Evolutionary conservation across 108 stramenopile genomes (phyloP).

Genomic region (Skeletonema grethae): DNA sequence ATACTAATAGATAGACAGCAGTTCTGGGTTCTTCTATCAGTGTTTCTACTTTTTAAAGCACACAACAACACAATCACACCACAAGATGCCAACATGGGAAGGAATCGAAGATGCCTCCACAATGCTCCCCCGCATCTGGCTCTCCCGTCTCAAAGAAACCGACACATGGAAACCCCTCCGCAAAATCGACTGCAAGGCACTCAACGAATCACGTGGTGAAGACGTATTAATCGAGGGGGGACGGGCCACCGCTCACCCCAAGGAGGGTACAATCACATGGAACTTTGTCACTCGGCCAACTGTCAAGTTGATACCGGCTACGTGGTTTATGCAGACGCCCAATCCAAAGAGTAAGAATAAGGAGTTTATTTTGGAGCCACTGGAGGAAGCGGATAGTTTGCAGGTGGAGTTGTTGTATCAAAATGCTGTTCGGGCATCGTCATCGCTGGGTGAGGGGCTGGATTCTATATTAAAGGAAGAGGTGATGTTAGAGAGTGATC

Average conservation of each 20-base stretch:
- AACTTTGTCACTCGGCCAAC: conserved; percentile 60
- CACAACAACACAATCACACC: neutral
- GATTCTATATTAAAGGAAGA: conserved; percentile 64
- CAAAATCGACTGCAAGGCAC: conserved; percentile 71
- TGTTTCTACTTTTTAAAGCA: too few relatives aligned
- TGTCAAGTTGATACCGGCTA: conserved; percentile 58
- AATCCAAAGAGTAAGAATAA: conserved; percentile 39
- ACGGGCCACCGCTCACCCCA: conserved; percentile 67
- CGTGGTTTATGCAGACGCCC: conserved; percentile 73
- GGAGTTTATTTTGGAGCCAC: conserved; percentile 55
- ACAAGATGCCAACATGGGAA: conserved; percentile 65
- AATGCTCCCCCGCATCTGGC: conserved; percentile 57
- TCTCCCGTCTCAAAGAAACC: conserved; percentile 43
- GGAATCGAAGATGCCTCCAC: conserved; percentile 69
- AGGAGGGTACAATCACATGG: conserved; percentile 48
- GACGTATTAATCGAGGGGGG: conserved; percentile 69
- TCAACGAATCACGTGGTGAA: conserved; percentile 56
- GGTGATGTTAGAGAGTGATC: conserved; percentile 50
- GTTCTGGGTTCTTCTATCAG: too few relatives aligned
- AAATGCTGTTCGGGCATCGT: conserved; percentile 55
- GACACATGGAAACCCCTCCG: conserved; percentile 82
- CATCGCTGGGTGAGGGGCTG: conserved; percentile 56
- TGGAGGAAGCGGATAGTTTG: conserved; percentile 47
- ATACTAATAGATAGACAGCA: too few relatives aligned
- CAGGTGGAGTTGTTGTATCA: conserved; percentile 74